A percentile compares a stretch with the other conserved stretches of the same genome.
Evolutionary conservation across 345 rosid genomes (phyloP).

Genomic region (Eucalyptus sp.): DNA sequence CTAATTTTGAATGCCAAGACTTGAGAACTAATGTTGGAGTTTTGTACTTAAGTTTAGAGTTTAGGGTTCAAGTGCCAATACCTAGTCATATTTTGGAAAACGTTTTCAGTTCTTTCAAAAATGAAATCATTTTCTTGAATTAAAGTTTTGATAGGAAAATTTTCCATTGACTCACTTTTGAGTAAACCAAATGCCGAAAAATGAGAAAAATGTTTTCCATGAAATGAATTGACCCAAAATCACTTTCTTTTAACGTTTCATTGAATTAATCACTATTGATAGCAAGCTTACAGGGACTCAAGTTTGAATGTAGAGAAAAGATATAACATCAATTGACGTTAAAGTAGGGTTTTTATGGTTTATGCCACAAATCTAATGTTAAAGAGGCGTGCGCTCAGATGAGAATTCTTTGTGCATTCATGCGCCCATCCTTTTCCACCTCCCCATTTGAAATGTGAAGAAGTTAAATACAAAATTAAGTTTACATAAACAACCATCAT

Average conservation of each 20-base stretch:
- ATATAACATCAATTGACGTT: background rate
- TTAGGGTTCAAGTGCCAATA: background rate
- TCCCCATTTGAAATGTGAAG: background rate
- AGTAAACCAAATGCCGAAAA: background rate
- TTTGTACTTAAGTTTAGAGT: no score
- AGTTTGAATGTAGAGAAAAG: background rate
- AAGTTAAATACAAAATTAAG: background rate
- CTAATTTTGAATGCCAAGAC: background rate
- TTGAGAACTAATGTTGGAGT: background rate
- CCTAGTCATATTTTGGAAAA: no score
- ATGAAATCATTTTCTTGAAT: background rate
- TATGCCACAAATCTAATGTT: background rate
- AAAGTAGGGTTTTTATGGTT: background rate
- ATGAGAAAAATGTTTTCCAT: no score
- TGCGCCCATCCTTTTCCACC: background rate
- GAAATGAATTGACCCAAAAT: background rate
- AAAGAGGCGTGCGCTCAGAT: fast-evolving
- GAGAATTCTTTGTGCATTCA: background rate
- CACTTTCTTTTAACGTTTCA: background rate
- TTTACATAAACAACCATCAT: fast-evolving
- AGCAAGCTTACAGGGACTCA: background rate
- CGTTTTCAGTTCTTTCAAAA: no score
- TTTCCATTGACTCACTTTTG: fast-evolving
- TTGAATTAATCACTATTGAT: background rate
- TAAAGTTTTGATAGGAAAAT: no score